phyloP scores from a whole-genome alignment of 768 basidiomycete genomes.

The Hericium erinaceus region DNA sequence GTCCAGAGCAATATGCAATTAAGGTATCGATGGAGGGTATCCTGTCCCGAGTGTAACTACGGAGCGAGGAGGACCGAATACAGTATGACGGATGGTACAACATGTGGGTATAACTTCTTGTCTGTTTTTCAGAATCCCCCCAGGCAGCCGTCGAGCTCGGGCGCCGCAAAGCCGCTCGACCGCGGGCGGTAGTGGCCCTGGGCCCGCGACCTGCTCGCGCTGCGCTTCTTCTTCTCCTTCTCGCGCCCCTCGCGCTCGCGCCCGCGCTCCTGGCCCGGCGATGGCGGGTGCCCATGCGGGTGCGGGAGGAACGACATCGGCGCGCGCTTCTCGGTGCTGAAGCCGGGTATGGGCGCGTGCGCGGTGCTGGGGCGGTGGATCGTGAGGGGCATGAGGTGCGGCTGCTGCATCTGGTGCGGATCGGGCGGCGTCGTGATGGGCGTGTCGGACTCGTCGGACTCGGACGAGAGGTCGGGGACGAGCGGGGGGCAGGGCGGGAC shows the following conservation, averaged over 20 bases:
- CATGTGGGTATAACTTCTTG: neutral
- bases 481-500: neutral
- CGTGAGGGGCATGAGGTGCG: neutral
- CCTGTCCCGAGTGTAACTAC: neutral
- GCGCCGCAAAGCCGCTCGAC: slow-evolving; percentile 10
- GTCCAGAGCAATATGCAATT: neutral
- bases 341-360: slow-evolving; percentile 7
- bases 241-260: neutral
- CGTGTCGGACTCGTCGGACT: slow-evolving; percentile 20
- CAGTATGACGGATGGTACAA: neutral
- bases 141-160: slow-evolving; percentile 17
- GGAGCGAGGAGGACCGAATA: neutral
- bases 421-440: slow-evolving; percentile 9
- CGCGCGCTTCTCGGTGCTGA: neutral
- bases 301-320: slow-evolving; percentile 8
- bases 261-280: neutral
- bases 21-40: slow-evolving; percentile 4
- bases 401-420: neutral
- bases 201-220: neutral
- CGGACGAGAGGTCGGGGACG: slow-evolving; percentile 18
- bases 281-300: slow-evolving; percentile 3
- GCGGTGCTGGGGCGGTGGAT: slow-evolving; percentile 5
- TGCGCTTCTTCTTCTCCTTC: slow-evolving; percentile 3
- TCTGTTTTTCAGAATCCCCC: slow-evolving; percentile 17
- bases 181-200: neutral